Evolutionary conservation across 805 yeast genomes (phyloP).

Genomic region (Starmerella bombicola): DNA sequence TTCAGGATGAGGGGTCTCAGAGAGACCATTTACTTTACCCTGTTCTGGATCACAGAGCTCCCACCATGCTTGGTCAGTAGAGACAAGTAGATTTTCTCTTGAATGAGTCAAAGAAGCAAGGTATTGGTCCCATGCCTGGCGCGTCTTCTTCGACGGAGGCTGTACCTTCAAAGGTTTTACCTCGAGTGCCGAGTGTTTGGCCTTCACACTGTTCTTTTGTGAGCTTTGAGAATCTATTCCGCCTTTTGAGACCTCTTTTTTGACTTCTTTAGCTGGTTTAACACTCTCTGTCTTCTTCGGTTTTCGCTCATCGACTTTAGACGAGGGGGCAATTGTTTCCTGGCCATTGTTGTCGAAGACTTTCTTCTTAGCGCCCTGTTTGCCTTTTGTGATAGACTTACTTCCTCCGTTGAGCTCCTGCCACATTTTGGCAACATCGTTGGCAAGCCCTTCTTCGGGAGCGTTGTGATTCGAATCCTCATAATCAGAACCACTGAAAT

Average conservation of each 20-base stretch:
- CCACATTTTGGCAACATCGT: slow-evolving; percentile 25
- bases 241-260: slow-evolving; percentile 4
- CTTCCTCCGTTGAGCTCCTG: slow-evolving; percentile 13
- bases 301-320: slow-evolving; percentile 14
- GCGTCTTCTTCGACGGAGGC: slow-evolving; percentile 11
- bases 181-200: not conserved
- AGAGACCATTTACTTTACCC: not conserved
- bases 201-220: not conserved
- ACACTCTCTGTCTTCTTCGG: slow-evolving; percentile 22
- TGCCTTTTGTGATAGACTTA: not conserved
- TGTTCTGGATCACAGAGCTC: slow-evolving; percentile 33
- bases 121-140: slow-evolving; percentile 14
- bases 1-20: slow-evolving; percentile 26
- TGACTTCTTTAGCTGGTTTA: slow-evolving; percentile 6
- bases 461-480: slow-evolving; percentile 26
- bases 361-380: not conserved
- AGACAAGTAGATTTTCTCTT: slow-evolving; percentile 34
- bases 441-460: slow-evolving; percentile 7
- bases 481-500: slow-evolving; percentile 27
- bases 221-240: not conserved
- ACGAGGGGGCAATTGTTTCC: too few relatives aligned
- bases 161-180: not conserved
- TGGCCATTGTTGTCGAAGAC: not conserved
- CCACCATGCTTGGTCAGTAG: slow-evolving; percentile 49
- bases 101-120: slow-evolving; percentile 10